These are phyloP conservation scores for Chenopodium album DNA, from an alignment of 148 eudicot species.

Conservation along the genomic window DNA sequence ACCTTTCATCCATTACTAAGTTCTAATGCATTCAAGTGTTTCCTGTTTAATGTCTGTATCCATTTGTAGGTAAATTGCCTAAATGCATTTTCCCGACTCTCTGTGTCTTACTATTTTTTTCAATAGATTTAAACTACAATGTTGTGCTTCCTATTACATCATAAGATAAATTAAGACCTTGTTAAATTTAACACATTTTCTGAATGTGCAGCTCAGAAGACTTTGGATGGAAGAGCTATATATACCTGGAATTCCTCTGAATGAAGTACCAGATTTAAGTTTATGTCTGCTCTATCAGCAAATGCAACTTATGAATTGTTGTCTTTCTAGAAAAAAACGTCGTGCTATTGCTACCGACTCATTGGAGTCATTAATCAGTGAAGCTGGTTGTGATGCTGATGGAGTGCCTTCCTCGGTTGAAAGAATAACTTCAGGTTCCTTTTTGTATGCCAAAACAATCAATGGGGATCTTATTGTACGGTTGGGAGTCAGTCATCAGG, in stretches of 20 bases:
- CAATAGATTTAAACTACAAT: not conserved
- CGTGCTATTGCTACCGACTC: constrained; percentile 56
- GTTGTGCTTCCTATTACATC: not conserved
- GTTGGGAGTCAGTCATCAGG: constrained; percentile 59
- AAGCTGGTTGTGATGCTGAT: constrained; percentile 48
- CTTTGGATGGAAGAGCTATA: constrained; percentile 87
- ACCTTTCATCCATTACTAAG: not conserved
- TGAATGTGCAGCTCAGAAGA: constrained; percentile 70
- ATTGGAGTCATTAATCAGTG: constrained; percentile 50
- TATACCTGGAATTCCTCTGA: constrained; percentile 80
- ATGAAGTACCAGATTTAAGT: constrained; percentile 74
- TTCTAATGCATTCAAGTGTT: not conserved
- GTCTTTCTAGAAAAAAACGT: constrained; percentile 84
- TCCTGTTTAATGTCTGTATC: not conserved
- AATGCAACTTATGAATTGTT: constrained; percentile 92
- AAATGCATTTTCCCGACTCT: not conserved
- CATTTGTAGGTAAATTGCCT: not conserved
- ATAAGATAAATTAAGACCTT: not conserved
- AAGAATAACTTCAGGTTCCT: constrained; percentile 35
- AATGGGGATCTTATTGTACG: constrained; percentile 76
- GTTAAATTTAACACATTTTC: constrained; percentile 10
- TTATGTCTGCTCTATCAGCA: constrained; percentile 86
- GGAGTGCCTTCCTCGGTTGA: constrained; percentile 44
- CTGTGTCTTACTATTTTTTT: not conserved
- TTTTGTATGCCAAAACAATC: constrained; percentile 57